Evolutionary conservation across 495 filamentous ascomycete genomes (phyloP).

Genomic region (Lichina pygmaea): DNA sequence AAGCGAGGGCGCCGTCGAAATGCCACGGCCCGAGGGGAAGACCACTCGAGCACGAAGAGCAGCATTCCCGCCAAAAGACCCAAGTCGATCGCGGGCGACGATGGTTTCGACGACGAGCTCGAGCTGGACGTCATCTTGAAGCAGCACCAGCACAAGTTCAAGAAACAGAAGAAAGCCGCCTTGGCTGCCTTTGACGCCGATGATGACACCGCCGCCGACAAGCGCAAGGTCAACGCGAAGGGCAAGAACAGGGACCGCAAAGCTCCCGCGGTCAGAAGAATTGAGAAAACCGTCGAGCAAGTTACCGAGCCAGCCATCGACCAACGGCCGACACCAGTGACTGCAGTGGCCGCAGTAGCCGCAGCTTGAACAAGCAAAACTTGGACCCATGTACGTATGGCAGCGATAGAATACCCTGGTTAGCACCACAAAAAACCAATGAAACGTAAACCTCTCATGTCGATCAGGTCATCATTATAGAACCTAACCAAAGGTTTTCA

Average conservation of each 20-base stretch:
- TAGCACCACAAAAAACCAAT: too few species aligned
- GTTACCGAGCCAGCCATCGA: neutral
- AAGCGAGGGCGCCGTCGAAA: neutral
- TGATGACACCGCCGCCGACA: neutral
- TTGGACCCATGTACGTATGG: too few species aligned
- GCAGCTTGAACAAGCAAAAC: too few species aligned
- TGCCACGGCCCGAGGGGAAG: slow-evolving; percentile 3
- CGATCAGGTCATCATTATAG: too few species aligned
- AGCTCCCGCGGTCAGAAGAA: slow-evolving; percentile 7
- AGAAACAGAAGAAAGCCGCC: too few species aligned
- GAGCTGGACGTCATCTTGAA: too few species aligned
- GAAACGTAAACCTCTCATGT: too few species aligned
- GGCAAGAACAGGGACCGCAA: slow-evolving; percentile 39
- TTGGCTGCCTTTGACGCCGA: neutral
- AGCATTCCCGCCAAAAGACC: slow-evolving; percentile 8
- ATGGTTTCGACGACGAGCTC: too few species aligned
- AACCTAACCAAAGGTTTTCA: too few species aligned
- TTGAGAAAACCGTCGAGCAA: slow-evolving; percentile 9
- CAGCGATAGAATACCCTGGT: too few species aligned
- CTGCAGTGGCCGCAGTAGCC: too few species aligned
- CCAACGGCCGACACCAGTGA: neutral
- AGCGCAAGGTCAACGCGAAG: slow-evolving; percentile 21
- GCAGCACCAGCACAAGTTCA: too few species aligned
- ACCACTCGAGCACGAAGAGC: slow-evolving; percentile 8
- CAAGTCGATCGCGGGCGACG: slow-evolving; percentile 5